These are phyloP conservation scores for Boletus bicolor DNA, from an alignment of 768 basidiomycete genomes.

Conservation along the genomic window DNA sequence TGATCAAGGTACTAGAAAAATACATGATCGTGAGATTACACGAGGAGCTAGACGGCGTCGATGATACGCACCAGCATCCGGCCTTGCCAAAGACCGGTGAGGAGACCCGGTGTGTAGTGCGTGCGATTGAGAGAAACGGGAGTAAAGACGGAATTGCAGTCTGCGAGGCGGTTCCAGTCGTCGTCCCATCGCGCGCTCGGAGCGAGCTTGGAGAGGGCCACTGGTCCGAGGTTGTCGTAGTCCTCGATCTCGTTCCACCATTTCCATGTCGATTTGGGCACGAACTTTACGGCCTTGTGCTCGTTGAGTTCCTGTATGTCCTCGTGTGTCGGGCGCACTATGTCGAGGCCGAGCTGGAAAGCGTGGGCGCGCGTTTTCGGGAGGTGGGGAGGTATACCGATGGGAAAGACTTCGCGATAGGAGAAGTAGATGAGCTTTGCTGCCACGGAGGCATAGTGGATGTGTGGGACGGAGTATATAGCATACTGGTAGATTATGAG, in stretches of 20 bases:
- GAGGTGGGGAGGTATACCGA: slow-evolving; percentile 41
- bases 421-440: slow-evolving; percentile 65
- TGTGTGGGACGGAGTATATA: slow-evolving; percentile 55
- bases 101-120: slow-evolving; percentile 48
- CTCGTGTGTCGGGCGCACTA: slow-evolving; percentile 47
- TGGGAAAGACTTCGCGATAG: slow-evolving; percentile 47
- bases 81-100: slow-evolving; percentile 62
- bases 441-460: slow-evolving; percentile 53
- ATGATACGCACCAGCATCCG: slow-evolving; percentile 52
- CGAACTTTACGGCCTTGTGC: slow-evolving; percentile 34
- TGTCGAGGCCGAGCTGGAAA: slow-evolving; percentile 19
- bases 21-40: not conserved
- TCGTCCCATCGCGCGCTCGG: slow-evolving; percentile 51
- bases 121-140: slow-evolving; percentile 27
- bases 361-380: slow-evolving; percentile 33
- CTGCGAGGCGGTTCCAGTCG: slow-evolving; percentile 53
- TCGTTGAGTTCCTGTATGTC: slow-evolving; percentile 60
- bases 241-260: slow-evolving; percentile 22
- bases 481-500: slow-evolving; percentile 43
- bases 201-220: slow-evolving; percentile 25
- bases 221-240: slow-evolving; percentile 22
- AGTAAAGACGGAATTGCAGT: slow-evolving; percentile 42
- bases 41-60: not conserved
- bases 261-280: slow-evolving; percentile 11
- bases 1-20: slow-evolving; percentile 21